phyloP scores from a whole-genome alignment of 805 yeast species.

The Spathaspora girioi region DNA sequence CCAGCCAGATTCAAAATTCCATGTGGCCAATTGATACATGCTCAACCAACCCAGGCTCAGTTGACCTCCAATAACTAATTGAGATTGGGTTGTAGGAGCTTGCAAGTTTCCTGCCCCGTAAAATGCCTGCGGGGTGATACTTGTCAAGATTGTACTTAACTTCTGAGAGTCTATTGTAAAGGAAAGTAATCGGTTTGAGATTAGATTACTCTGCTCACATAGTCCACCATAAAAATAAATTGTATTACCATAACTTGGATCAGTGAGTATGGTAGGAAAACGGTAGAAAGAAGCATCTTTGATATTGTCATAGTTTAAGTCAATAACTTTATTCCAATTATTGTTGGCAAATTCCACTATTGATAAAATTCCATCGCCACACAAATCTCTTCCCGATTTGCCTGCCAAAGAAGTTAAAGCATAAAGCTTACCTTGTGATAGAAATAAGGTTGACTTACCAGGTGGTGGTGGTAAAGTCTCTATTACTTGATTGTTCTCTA shows the following conservation, averaged over 20 bases:
- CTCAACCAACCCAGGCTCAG: slow-evolving; percentile 64
- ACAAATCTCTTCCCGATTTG: slow-evolving; percentile 10
- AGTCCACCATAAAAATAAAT: slow-evolving; percentile 57
- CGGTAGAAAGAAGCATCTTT: slow-evolving; percentile 27
- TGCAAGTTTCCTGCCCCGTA: slow-evolving; percentile 47
- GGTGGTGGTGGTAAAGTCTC: slow-evolving; percentile 28
- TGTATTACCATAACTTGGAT: slow-evolving; percentile 28
- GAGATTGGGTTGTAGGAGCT: slow-evolving; percentile 44
- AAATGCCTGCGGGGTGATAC: slow-evolving; percentile 54
- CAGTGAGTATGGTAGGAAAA: slow-evolving; percentile 41
- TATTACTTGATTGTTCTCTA: slow-evolving; percentile 19
- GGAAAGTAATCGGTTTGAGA: slow-evolving; percentile 43
- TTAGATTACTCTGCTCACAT: slow-evolving; percentile 17
- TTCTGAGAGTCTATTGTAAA: slow-evolving; percentile 32
- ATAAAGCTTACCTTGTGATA: slow-evolving; percentile 24
- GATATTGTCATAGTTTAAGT: slow-evolving; percentile 9
- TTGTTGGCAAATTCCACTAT: slow-evolving; percentile 17
- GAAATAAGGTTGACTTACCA: slow-evolving; percentile 25
- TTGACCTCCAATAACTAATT: slow-evolving; percentile 63
- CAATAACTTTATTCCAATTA: slow-evolving; percentile 15
- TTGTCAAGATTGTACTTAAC: slow-evolving; percentile 39
- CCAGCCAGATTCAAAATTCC: slow-evolving; percentile 70
- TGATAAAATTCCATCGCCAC: slow-evolving; percentile 26
- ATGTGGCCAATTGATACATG: slow-evolving; percentile 69
- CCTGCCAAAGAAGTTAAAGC: slow-evolving; percentile 16